Evolutionary conservation across 768 basidiomycete species (phyloP), one percentile per base, ranked within the genome.

Genomic region (Cystobasidium tubakii): DNA sequence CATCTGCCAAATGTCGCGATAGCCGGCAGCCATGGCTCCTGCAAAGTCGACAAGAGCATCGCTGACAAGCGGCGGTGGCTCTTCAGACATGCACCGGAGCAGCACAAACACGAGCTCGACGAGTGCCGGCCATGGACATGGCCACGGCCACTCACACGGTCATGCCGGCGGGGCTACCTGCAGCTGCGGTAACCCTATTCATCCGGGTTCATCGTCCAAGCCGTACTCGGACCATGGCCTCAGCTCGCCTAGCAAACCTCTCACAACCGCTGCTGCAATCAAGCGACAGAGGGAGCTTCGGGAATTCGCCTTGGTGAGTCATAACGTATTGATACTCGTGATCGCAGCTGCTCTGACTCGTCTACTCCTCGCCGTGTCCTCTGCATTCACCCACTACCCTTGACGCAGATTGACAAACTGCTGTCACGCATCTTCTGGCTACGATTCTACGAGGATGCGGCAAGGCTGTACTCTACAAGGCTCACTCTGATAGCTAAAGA

Each of bases 341-440:
- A 42, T 6, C 12, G 19, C 31, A 6, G 62, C 62, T 42, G 62
- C 7, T 63, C 9, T 15, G 31, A 9, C 17, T 42, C 9, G 23
- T 42, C 17, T n/a, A 6, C 10, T 42, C 62, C 62, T 23, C 4
- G 9, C 31, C 36, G 23, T 15, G 31, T 42, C 29, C n/a, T n/a
- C 62, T 33, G 21, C 31, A n/a, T 21, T 7, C 23, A 4, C 21
- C 31, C 25, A 12, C 25, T 42, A 6, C 2, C 31, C 39, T 2
- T 27, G 27, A 23, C 25, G 64, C 63, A 73, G 72, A 63, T 73
- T 54, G 60, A 63, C 62, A 46, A 54, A 15, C 62, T 73, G 25
- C 72, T 73, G 27, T 39, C 64, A 29, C 43, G 62, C 25, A 66
- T 73, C 42, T 73, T 73, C 72, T 66, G 60, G 62, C 60, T 63